phyloP scores from a whole-genome alignment of 495 filamentous ascomycete species.

The Penicillium longicatenatum region DNA sequence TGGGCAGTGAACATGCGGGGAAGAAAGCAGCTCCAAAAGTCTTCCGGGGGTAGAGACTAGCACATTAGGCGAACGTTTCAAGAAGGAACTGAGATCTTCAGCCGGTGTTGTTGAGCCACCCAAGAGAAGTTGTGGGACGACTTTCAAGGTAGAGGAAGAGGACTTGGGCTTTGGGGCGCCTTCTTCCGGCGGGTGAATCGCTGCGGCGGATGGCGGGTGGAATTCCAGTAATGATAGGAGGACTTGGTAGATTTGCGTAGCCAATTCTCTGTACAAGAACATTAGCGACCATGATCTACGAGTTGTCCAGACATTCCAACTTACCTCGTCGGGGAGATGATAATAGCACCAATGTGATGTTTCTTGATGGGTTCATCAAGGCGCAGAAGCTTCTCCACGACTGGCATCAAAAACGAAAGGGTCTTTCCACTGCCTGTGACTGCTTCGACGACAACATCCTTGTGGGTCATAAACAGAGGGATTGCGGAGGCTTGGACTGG shows the following conservation, averaged over 20 bases:
- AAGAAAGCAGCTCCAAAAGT: slow-evolving; percentile 82
- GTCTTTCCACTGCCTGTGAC: slow-evolving; percentile 97
- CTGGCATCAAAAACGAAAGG: slow-evolving; percentile 83
- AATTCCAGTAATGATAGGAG: slow-evolving; percentile 75
- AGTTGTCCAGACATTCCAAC: slow-evolving; percentile 3
- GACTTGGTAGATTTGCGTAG: slow-evolving; percentile 87
- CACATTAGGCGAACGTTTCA: slow-evolving; percentile 79
- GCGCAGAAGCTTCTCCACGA: slow-evolving; percentile 81
- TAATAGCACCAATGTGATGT: slow-evolving; percentile 85
- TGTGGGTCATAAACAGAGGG: slow-evolving; percentile 87
- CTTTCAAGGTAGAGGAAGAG: slow-evolving; percentile 52
- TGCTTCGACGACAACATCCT: slow-evolving; percentile 96
- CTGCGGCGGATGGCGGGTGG: slow-evolving; percentile 72
- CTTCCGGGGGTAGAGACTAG: slow-evolving; percentile 88
- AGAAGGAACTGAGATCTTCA: slow-evolving; percentile 80
- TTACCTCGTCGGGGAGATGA: slow-evolving; percentile 83
- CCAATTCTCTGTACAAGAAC: slow-evolving; percentile 66
- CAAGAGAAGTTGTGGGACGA: slow-evolving; percentile 87
- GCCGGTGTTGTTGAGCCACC: slow-evolving; percentile 80
- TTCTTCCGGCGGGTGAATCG: slow-evolving; percentile 55
- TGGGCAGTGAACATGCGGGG: slow-evolving; percentile 86
- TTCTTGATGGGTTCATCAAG: slow-evolving; percentile 76
- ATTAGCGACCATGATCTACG: slow-evolving; percentile 15
- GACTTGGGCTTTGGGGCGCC: slow-evolving; percentile 55
- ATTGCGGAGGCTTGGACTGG: slow-evolving; percentile 95